phyloP scores from a whole-genome alignment of 768 basidiomycete species.

The Mycena amicta region DNA sequence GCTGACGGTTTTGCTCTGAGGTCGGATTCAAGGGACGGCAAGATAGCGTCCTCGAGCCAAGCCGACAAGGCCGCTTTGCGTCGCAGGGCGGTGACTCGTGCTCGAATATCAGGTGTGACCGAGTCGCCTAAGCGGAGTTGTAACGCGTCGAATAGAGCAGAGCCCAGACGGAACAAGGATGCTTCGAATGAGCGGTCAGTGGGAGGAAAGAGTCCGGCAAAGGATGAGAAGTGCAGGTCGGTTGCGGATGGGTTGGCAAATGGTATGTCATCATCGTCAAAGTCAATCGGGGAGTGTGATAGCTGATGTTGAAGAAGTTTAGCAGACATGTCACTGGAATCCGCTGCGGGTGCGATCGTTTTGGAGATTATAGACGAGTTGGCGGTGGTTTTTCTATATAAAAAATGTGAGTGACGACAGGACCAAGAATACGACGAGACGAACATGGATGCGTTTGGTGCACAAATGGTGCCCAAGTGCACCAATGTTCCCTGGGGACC shows the following conservation, averaged over 20 bases:
- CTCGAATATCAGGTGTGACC: constrained; percentile 62
- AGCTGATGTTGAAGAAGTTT: constrained; percentile 80
- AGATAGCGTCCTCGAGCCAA: constrained; percentile 82
- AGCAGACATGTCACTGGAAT: constrained; percentile 45
- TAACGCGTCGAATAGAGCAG: constrained; percentile 85
- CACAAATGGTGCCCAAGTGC: constrained; percentile 75
- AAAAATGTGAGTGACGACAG: constrained; percentile 9
- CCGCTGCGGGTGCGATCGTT: constrained; percentile 46
- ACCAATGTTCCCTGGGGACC: constrained; percentile 78
- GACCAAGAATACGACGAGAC: constrained; percentile 28
- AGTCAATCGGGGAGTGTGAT: constrained; percentile 67
- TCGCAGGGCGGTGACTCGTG: constrained; percentile 62
- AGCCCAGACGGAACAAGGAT: constrained; percentile 83
- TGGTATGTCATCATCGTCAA: constrained; percentile 71
- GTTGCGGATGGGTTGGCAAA: constrained; percentile 62
- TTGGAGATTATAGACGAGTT: constrained; percentile 63
- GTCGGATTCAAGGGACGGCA: constrained; percentile 71
- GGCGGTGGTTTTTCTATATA: constrained; percentile 51
- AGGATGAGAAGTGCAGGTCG: constrained; percentile 76
- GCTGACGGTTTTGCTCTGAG: constrained; percentile 51
- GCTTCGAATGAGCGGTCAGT: constrained; percentile 77
- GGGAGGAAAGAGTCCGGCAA: constrained; percentile 68
- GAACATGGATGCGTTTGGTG: constrained; percentile 55
- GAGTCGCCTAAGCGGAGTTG: constrained; percentile 59
- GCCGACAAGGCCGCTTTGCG: constrained; percentile 79